Base-by-base conservation (phyloP, 495 filamentous ascomycete genomes). In the Podospora fimiseda region DNA sequence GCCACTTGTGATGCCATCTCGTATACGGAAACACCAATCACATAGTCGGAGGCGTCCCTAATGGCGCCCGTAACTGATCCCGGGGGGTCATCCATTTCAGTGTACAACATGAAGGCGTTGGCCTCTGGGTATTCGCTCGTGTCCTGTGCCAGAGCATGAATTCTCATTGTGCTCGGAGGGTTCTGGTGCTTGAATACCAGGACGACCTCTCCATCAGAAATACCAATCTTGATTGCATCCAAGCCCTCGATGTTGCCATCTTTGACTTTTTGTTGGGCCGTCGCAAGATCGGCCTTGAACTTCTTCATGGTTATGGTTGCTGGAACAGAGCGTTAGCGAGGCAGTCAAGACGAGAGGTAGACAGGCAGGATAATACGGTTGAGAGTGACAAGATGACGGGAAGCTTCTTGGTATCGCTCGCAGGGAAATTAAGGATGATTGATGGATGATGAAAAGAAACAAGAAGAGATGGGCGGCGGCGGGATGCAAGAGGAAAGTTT, bases 41-140 rank as follows among this genome's bases (percentile, higher is more conserved):
- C 51, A 30, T 53, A 64, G 18, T 61, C 52, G 16, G 60, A 53
- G 2, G 51, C 22, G 3, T 16, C 18, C 2, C 36, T 42, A 9
- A 66, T 24, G 9, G 57, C 51, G 9, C 47, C 23, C 11, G 33
- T 38, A 0, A 59, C 45, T 2, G 20, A 56, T 21, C 24, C 22
- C 1, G 57, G 45, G 6, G 60, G 68, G 52, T 80, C 67, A 0
- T 83, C 74, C 2, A 75, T 73, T 9, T 71, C 74, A 13, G 81
- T 74, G 57, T 76, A 89, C 36, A 86, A 58, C 52, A 82, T 74
- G 52, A 80, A 87, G 40, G 65, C 69, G 58, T 87, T 86, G 22
- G 62, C 62, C 18, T 66, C 69, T 2, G 86, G 87, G 56, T 91
- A 91, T 8, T 87, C 82, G 38, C 71, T 68, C 3, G 82, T 59